Percentiles rank a stretch among this genome's conserved stretches.
Evolutionary conservation across 1,284 basidiomycete genomes (phyloP).

Genomic region (Sanguinoderma infundibulare): DNA sequence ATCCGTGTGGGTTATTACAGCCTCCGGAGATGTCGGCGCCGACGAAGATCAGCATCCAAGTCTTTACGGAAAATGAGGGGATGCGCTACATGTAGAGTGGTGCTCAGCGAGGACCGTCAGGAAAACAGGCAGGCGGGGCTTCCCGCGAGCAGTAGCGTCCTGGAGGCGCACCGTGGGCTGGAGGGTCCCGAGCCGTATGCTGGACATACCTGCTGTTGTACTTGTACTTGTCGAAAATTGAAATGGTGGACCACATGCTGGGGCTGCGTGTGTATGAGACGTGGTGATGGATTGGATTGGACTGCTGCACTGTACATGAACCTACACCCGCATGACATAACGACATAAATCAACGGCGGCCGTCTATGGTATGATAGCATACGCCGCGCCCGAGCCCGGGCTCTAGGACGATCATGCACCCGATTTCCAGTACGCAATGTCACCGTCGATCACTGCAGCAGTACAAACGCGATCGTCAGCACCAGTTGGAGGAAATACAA

Average conservation of each 20-base stretch:
- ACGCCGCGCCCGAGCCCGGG: background rate
- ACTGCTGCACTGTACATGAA: constrained; percentile 24
- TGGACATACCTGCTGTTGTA: background rate
- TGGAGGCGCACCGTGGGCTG: background rate
- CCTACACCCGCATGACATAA: constrained; percentile 20
- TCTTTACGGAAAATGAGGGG: background rate
- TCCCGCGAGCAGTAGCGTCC: background rate
- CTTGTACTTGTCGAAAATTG: background rate
- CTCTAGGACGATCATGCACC: constrained; percentile 41
- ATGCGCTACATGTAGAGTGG: background rate
- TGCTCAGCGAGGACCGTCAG: background rate
- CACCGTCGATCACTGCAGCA: constrained; percentile 74
- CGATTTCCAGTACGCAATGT: constrained; percentile 86
- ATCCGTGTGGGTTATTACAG: background rate
- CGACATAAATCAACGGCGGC: constrained; percentile 1
- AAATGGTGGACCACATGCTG: no score
- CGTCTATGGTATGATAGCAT: constrained; percentile 5
- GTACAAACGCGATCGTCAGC: background rate
- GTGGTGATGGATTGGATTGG: constrained; percentile 3
- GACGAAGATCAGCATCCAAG: constrained; percentile 2
- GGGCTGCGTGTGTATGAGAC: background rate
- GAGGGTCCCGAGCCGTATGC: background rate
- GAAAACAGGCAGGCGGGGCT: background rate
- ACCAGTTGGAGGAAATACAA: no score
- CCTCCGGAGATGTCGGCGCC: background rate